Conservation (phyloP, 2,329 filamentous ascomycete species). For the Apiospora arundinis region DNA sequence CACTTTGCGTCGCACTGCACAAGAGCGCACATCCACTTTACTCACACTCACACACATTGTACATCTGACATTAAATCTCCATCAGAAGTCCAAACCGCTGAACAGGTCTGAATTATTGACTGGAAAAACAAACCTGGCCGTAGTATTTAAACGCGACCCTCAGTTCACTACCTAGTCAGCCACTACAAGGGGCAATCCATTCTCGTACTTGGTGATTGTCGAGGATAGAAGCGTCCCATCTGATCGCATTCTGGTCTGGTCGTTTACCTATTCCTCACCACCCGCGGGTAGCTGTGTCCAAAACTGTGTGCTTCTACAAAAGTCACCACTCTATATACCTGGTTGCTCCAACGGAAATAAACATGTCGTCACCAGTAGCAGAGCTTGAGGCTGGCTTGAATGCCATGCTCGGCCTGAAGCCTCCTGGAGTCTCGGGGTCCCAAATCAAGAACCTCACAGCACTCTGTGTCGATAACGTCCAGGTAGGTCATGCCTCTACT, state of each 20-base stretch:
- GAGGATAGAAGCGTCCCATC: constrained; percentile 12
- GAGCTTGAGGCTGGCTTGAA: constrained; percentile 90
- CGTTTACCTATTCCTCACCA: constrained; percentile 6
- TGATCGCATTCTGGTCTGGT: constrained; percentile 6
- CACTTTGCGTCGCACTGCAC: constrained; percentile 7
- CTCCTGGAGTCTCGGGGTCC: constrained; percentile 91
- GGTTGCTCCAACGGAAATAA: constrained; percentile 15
- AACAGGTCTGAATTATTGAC: constrained; percentile 18
- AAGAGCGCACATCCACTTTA: background rate
- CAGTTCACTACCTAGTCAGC: constrained; percentile 18
- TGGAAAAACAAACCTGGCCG: constrained; percentile 15
- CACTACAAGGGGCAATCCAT: constrained; percentile 10
- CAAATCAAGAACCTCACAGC: constrained; percentile 88
- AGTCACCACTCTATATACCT: constrained; percentile 13
- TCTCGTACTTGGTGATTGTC: constrained; percentile 21
- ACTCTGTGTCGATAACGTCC: constrained; percentile 86
- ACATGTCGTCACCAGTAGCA: constrained; percentile 72
- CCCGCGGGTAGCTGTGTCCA: constrained; percentile 13
- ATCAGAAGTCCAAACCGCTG: constrained; percentile 12
- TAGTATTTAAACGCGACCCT: constrained; percentile 17
- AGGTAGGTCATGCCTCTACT: constrained; percentile 65
- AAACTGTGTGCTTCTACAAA: background rate
- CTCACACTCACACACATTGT: background rate
- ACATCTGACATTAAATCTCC: constrained; percentile 17
- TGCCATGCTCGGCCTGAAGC: constrained; percentile 89